Percentiles rank a stretch among this genome's conserved stretches.
These are phyloP conservation scores for Colletotrichum somersetense DNA, from an alignment of 2,329 filamentous ascomycete species.

Conservation along the genomic window DNA sequence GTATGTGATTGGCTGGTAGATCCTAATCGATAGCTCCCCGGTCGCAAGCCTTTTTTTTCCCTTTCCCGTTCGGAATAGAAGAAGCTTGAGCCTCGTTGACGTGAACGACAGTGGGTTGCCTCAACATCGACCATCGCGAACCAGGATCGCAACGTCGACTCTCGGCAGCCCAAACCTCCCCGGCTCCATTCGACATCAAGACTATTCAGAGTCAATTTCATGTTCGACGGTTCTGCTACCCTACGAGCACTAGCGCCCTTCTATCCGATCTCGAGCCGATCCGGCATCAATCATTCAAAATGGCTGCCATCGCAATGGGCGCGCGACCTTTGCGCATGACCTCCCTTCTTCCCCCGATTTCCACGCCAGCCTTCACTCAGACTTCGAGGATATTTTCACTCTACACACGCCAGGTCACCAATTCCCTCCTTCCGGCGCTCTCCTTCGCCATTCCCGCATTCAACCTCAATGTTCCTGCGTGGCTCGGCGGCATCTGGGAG, in stretches of 20 bases:
- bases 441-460: conserved; percentile 72
- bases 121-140: conserved; percentile 9
- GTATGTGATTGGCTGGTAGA: conserved; percentile 41
- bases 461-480: conserved; percentile 64
- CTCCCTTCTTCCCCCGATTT: conserved; percentile 68
- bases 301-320: conserved; percentile 56
- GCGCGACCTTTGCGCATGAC: conserved; percentile 44
- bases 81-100: conserved; percentile 33
- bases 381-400: conserved; percentile 59
- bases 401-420: conserved; percentile 59
- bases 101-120: conserved; percentile 21
- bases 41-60: conserved; percentile 34
- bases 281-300: conserved; percentile 47
- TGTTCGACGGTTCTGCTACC: background rate
- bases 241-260: background rate
- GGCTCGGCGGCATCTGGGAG: conserved; percentile 92
- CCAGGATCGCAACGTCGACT: conserved; percentile 1
- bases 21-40: conserved; percentile 38
- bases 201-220: too few species aligned
- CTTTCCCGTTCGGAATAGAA: conserved; percentile 13
- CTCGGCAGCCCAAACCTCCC: background rate
- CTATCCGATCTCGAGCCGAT: conserved; percentile 28
- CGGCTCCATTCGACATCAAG: background rate
- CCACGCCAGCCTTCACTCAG: conserved; percentile 56
- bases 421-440: conserved; percentile 65